Conservation (phyloP, 306 rosid species). For the Medicago lupulina region DNA sequence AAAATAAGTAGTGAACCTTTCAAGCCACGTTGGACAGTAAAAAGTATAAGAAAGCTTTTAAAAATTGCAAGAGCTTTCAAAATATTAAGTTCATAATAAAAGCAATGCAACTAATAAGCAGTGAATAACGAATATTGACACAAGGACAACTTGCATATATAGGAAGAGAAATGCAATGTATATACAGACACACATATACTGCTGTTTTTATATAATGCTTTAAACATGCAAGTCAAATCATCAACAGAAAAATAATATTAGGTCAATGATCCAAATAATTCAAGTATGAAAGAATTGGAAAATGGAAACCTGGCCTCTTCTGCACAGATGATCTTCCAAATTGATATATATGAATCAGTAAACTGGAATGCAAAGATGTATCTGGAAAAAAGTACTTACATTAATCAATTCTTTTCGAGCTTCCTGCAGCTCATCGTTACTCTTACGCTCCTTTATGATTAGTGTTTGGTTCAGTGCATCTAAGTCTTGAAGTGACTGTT, state of each 20-base stretch:
- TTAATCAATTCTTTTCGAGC: slow-evolving; percentile 83
- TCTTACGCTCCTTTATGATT: slow-evolving; percentile 74
- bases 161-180: too few species aligned
- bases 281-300: slow-evolving; percentile 17
- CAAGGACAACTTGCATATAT: neutral
- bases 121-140: slow-evolving; percentile 17
- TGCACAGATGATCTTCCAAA: slow-evolving; percentile 41
- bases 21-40: slow-evolving; percentile 5
- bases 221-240: slow-evolving; percentile 12
- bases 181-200: neutral
- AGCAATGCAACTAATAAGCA: slow-evolving; percentile 32
- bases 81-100: slow-evolving; percentile 7
- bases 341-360: slow-evolving; percentile 31
- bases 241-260: neutral
- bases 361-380: slow-evolving; percentile 27
- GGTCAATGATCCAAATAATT: neutral
- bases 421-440: slow-evolving; percentile 90
- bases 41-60: slow-evolving; percentile 7
- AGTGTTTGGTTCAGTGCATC: slow-evolving; percentile 74
- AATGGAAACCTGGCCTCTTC: slow-evolving; percentile 28
- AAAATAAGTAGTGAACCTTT: neutral
- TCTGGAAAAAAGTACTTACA: slow-evolving; percentile 57
- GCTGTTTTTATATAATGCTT: slow-evolving; percentile 12
- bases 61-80: slow-evolving; percentile 7
- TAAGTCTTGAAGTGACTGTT: slow-evolving; percentile 63